Evolutionary conservation across 202 grass and related monocot genomes (phyloP).

Genomic region (Cymbopogon flexuosus): DNA sequence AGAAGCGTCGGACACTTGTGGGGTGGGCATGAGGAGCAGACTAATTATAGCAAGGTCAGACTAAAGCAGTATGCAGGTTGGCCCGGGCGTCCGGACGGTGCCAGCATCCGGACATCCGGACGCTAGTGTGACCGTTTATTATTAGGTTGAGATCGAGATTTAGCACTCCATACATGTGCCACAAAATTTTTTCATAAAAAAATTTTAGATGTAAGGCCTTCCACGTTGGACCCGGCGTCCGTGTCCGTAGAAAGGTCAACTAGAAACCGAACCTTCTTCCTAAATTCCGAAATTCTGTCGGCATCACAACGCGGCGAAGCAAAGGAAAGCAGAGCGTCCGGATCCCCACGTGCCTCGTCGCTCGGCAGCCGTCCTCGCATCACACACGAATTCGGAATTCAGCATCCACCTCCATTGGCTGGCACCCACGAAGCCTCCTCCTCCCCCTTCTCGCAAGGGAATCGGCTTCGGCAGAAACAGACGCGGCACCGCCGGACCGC

Average conservation of each 20-base stretch:
- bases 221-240: background rate
- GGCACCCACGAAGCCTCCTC: background rate
- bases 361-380: background rate
- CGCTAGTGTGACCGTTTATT: too few species aligned
- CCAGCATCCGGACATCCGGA: too few species aligned
- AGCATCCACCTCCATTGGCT: background rate
- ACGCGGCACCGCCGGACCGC: background rate
- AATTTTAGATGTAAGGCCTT: too few species aligned
- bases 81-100: too few species aligned
- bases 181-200: too few species aligned
- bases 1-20: too few species aligned
- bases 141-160: too few species aligned
- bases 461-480: background rate
- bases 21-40: too few species aligned
- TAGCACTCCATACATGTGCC: too few species aligned
- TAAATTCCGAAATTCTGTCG: background rate
- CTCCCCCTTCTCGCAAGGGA: background rate
- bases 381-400: too few species aligned
- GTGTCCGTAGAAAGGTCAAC: background rate
- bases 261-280: background rate
- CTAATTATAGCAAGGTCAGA: too few species aligned
- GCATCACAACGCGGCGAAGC: constrained; percentile 7
- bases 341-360: background rate
- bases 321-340: background rate
- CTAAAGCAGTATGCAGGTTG: too few species aligned